phyloP scores from a whole-genome alignment of 176 grass and related monocot species.

The Bromus sterilis region DNA sequence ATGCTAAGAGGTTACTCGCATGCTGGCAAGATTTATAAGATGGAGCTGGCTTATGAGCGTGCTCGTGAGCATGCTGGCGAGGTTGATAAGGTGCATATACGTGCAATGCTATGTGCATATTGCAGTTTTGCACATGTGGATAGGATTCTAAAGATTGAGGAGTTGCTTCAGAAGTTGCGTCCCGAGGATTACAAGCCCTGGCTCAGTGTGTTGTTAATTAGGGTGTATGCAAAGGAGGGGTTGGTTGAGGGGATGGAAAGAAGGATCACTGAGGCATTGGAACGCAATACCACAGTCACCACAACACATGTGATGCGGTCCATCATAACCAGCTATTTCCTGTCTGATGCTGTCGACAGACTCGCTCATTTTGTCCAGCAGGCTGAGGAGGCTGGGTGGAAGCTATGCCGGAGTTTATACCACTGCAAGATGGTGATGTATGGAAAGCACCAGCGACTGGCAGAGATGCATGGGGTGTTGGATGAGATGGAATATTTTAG shows the following conservation, averaged over 20 bases:
- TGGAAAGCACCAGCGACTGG: conserved; percentile 49
- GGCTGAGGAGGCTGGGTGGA: conserved; percentile 71
- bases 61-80: conserved; percentile 27
- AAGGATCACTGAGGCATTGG: conserved; percentile 58
- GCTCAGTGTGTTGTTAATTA: conserved; percentile 83
- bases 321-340: conserved; percentile 64
- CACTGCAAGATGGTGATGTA: conserved; percentile 98
- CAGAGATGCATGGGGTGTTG: conserved; percentile 71
- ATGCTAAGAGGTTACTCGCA: conserved; percentile 76
- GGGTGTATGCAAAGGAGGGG: conserved; percentile 63
- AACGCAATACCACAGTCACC: conserved; percentile 42
- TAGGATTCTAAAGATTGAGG: conserved; percentile 68
- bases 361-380: conserved; percentile 51
- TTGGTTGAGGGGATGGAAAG: conserved; percentile 71
- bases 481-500: conserved; percentile 71
- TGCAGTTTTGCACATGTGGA: conserved; percentile 45
- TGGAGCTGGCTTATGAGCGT: conserved; percentile 67
- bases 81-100: conserved; percentile 34
- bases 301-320: conserved; percentile 46
- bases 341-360: conserved; percentile 43
- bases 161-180: conserved; percentile 48
- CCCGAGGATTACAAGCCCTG: conserved; percentile 66
- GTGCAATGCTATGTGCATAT: conserved; percentile 82
- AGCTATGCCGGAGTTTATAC: conserved; percentile 72
- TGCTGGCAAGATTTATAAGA: conserved; percentile 60